Conservation (phyloP, 2,329 filamentous ascomycete species). For the Phialemoniopsis sp. region DNA sequence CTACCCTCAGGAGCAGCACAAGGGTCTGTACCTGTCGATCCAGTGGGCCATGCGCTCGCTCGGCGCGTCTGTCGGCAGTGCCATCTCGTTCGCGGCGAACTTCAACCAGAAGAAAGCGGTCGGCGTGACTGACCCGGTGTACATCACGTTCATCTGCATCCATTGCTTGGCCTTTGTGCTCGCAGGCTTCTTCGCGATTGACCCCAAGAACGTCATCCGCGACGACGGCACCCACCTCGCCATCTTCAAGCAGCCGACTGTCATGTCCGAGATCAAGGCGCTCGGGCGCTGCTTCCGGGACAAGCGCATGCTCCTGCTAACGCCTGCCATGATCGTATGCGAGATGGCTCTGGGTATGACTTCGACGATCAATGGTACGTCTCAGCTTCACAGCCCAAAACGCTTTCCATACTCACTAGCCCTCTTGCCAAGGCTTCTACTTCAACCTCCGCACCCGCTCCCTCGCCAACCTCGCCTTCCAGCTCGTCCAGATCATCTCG, state of each 20-base stretch:
- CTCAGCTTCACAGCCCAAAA: too few relatives aligned
- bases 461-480: slow-evolving; percentile 3
- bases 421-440: slow-evolving; percentile 1
- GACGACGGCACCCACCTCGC: slow-evolving; percentile 5
- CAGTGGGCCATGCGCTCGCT: slow-evolving; percentile 1
- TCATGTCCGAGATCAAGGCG: slow-evolving; percentile 1
- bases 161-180: slow-evolving; percentile 1
- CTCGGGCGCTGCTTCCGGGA: not conserved
- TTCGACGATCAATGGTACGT: slow-evolving; percentile 3
- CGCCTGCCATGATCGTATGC: slow-evolving; percentile 2
- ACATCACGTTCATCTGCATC: slow-evolving; percentile 3
- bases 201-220: slow-evolving; percentile 3
- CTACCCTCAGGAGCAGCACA: slow-evolving; percentile 2
- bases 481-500: slow-evolving; percentile 3
- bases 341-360: slow-evolving; percentile 4
- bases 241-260: slow-evolving; percentile 2
- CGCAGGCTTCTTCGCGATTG: not conserved
- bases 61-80: not conserved
- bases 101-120: slow-evolving; percentile 1
- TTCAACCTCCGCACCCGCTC: slow-evolving; percentile 6
- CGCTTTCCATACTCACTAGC: not conserved
- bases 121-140: slow-evolving; percentile 1
- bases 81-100: slow-evolving; percentile 3
- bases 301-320: slow-evolving; percentile 3
- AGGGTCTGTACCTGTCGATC: slow-evolving; percentile 3